phyloP scores from a whole-genome alignment of 164 flowering plant genomes.

The Santalum album region DNA sequence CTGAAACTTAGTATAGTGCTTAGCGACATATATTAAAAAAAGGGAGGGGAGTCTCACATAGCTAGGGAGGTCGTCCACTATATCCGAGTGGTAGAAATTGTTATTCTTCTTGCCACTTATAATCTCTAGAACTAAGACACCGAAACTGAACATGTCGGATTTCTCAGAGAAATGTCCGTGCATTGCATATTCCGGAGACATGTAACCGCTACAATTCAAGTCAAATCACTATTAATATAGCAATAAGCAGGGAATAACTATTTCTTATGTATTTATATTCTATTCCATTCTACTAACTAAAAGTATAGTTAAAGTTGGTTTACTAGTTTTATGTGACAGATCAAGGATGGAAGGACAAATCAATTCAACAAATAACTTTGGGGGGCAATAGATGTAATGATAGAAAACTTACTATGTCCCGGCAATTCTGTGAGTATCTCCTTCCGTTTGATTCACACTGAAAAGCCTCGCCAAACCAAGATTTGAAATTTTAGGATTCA shows the following conservation, averaged over 20 bases:
- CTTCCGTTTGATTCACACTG: constrained; percentile 14
- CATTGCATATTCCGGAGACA: constrained; percentile 14
- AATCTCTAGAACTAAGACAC: constrained; percentile 11
- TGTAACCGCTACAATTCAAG: constrained; percentile 1
- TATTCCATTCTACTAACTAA: no score
- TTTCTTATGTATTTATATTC: no score
- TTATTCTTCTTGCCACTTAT: constrained; percentile 12
- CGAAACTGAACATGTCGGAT: constrained; percentile 22
- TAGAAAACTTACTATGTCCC: constrained; percentile 14
- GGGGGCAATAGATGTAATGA: no score
- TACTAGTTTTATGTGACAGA: no score
- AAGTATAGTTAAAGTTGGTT: no score
- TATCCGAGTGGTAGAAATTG: neutral
- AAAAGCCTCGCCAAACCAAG: constrained; percentile 38
- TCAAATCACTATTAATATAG: neutral
- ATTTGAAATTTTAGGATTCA: constrained; percentile 36
- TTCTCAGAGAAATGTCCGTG: neutral
- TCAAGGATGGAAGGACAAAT: no score
- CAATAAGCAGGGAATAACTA: no score
- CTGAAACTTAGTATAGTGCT: neutral
- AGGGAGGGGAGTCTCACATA: no score
- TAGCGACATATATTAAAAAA: no score
- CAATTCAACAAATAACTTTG: no score
- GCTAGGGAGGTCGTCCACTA: constrained; percentile 1
- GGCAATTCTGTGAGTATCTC: constrained; percentile 5